phyloP scores from a whole-genome alignment of 2,329 filamentous ascomycete species.

The Dactylellina parvicollis region DNA sequence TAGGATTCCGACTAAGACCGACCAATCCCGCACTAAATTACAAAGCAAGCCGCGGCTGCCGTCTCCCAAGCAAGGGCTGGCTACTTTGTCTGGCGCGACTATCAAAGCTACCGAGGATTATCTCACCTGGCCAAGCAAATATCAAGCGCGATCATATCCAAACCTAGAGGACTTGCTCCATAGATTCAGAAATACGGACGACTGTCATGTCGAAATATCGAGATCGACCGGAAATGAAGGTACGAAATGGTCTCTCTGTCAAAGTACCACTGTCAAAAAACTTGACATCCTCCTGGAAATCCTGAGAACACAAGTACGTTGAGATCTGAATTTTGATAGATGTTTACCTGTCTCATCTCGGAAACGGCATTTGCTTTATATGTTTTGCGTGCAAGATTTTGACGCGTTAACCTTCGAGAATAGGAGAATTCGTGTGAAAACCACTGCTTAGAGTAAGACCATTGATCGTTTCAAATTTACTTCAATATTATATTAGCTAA shows the following conservation, averaged over 20 bases:
- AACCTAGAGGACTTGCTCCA: neutral
- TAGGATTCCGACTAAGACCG: too few species aligned
- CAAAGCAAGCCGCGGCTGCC: too few species aligned
- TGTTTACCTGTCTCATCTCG: too few species aligned
- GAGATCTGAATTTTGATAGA: too few species aligned
- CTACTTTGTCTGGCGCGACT: too few species aligned
- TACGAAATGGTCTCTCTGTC: neutral
- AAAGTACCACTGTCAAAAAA: neutral
- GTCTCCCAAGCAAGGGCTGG: too few species aligned
- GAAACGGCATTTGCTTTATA: too few species aligned
- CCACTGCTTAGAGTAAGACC: constrained; percentile 1
- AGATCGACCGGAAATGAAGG: neutral
- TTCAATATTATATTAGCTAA: neutral
- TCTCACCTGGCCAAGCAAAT: neutral
- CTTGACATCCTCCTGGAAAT: neutral
- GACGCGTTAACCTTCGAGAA: neutral
- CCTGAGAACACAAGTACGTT: neutral
- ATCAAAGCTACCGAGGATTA: too few species aligned
- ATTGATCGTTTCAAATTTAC: neutral
- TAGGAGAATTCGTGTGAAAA: neutral
- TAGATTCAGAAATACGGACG: too few species aligned
- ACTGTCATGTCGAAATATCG: neutral
- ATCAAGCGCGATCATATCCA: neutral
- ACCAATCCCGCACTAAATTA: too few species aligned
- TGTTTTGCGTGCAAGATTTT: too few species aligned